Percentiles rank a stretch among this genome's conserved stretches.
Evolutionary conservation across 2,329 filamentous ascomycete species (phyloP).

Genomic region (Sporothrix sp.): DNA sequence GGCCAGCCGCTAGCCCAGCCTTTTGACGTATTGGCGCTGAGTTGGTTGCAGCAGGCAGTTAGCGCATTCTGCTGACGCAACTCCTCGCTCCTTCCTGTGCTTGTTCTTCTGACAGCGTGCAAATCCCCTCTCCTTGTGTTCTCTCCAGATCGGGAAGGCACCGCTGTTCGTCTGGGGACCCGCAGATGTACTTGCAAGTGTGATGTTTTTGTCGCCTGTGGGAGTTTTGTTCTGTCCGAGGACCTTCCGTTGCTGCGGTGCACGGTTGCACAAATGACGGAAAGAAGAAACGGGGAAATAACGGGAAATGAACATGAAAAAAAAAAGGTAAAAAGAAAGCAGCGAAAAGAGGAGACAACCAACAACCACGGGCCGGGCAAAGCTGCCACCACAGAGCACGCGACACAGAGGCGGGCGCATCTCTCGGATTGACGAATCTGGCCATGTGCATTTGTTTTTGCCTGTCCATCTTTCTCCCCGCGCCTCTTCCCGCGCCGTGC

Average conservation of each 20-base stretch:
- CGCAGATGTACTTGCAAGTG: too few relatives aligned
- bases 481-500: too few relatives aligned
- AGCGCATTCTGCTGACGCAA: too few relatives aligned
- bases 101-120: not conserved
- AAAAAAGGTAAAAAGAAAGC: not conserved
- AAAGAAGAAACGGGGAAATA: not conserved
- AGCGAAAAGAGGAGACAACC: not conserved
- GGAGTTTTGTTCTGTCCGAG: slow-evolving; percentile 8
- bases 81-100: too few relatives aligned
- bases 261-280: not conserved
- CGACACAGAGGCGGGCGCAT: too few relatives aligned
- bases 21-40: not conserved
- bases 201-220: too few relatives aligned
- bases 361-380: too few relatives aligned
- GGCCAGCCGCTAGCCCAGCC: too few relatives aligned
- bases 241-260: slow-evolving; percentile 8
- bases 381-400: too few relatives aligned
- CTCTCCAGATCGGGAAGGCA: too few relatives aligned
- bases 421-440: not conserved
- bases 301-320: not conserved
- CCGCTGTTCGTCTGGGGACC: too few relatives aligned
- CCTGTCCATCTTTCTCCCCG: not conserved
- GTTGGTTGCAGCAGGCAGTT: not conserved
- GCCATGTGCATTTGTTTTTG: not conserved
- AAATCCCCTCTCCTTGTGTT: not conserved